Evolutionary conservation across 1,284 basidiomycete genomes (phyloP).

Genomic region (Pterula multifida): DNA sequence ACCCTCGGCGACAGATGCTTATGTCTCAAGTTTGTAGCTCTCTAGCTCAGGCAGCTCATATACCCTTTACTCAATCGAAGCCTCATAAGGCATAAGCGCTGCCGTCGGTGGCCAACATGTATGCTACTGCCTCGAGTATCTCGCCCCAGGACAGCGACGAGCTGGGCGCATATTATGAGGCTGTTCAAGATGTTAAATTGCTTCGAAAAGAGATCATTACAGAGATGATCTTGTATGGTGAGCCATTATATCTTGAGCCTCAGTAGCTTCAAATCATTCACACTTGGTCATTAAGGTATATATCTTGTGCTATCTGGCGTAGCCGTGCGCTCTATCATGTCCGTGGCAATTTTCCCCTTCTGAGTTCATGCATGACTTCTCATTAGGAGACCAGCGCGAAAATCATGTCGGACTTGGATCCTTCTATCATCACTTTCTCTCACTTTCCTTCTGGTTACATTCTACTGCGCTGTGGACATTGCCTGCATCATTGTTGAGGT

Average conservation of each 20-base stretch:
- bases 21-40: too few relatives aligned
- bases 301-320: not conserved
- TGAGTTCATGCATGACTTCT: not conserved
- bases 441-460: not conserved
- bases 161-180: too few relatives aligned
- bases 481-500: not conserved
- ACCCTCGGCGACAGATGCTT: too few relatives aligned
- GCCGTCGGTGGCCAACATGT: too few relatives aligned
- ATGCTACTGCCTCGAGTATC: too few relatives aligned
- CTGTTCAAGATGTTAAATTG: not conserved
- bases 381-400: not conserved
- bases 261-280: too few relatives aligned
- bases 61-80: too few relatives aligned
- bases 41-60: too few relatives aligned
- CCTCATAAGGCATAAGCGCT: too few relatives aligned
- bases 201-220: not conserved
- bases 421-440: not conserved
- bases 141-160: too few relatives aligned
- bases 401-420: not conserved
- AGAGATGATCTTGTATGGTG: not conserved
- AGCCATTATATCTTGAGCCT: too few relatives aligned
- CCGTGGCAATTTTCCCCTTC: not conserved
- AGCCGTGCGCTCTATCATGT: not conserved
- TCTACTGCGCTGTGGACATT: not conserved
- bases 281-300: too few relatives aligned